Conservation (phyloP, 2,329 filamentous ascomycete genomes). For the Trichoderma semiorbis region DNA sequence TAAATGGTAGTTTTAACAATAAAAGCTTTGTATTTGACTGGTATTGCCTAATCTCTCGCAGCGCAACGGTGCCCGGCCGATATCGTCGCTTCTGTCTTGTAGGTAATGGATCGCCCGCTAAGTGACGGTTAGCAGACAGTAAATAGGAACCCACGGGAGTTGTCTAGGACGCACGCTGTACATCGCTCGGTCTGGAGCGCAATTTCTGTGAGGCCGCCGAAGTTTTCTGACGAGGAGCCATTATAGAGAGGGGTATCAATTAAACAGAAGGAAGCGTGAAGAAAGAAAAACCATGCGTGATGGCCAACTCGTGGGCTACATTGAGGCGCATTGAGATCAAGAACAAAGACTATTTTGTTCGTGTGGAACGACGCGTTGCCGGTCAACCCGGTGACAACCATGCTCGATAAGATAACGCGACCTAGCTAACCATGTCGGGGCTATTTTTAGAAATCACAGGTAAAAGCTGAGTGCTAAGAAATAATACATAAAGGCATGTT, state of each 20-base stretch:
- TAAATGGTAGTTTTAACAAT: slow-evolving; percentile 75
- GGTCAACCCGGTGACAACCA: slow-evolving; percentile 13
- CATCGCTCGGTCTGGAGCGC: slow-evolving; percentile 35
- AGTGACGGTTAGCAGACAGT: slow-evolving; percentile 22
- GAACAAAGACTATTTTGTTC: slow-evolving; percentile 2
- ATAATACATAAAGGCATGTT: background rate
- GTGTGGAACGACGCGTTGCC: slow-evolving; percentile 10
- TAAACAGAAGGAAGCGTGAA: background rate
- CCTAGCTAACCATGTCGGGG: background rate
- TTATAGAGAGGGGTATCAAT: background rate
- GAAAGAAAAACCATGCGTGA: background rate
- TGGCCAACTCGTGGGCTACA: slow-evolving; percentile 4
- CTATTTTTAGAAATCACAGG: background rate
- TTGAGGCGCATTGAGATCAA: background rate
- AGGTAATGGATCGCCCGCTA: slow-evolving; percentile 72
- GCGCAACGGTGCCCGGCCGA: slow-evolving; percentile 75
- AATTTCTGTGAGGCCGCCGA: slow-evolving; percentile 21
- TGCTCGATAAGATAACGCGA: slow-evolving; percentile 6
- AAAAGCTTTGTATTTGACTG: slow-evolving; percentile 87
- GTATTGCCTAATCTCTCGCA: slow-evolving; percentile 88
- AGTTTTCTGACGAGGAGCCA: slow-evolving; percentile 10
- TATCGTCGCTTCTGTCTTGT: slow-evolving; percentile 61
- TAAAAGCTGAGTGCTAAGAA: background rate
- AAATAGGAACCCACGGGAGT: no score
- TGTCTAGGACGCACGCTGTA: slow-evolving; percentile 36